Evolutionary conservation across 2,329 filamentous ascomycete species (phyloP).

Genomic region (Coniochaeta prunicola): DNA sequence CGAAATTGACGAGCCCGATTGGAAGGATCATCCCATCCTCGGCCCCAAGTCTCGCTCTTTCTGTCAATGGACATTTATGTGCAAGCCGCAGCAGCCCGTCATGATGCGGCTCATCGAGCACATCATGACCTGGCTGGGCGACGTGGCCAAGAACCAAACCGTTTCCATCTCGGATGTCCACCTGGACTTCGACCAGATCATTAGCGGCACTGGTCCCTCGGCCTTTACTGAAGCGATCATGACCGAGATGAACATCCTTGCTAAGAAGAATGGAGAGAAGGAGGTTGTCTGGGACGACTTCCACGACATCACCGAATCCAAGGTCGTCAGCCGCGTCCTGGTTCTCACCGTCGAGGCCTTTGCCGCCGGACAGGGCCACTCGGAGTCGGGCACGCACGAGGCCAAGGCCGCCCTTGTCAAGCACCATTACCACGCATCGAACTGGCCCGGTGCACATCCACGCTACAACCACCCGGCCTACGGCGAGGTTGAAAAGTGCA

Average conservation of each 20-base stretch:
- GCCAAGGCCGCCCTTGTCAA: slow-evolving; percentile 60
- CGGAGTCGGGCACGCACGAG: slow-evolving; percentile 63
- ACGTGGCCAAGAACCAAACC: slow-evolving; percentile 50
- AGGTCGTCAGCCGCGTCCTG: slow-evolving; percentile 55
- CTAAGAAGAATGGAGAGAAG: slow-evolving; percentile 25
- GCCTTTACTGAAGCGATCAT: slow-evolving; percentile 62
- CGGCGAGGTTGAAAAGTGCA: slow-evolving; percentile 64
- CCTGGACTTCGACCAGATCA: slow-evolving; percentile 65
- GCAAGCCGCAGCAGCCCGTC: slow-evolving; percentile 58
- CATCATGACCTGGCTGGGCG: slow-evolving; percentile 59
- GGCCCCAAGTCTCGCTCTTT: slow-evolving; percentile 63
- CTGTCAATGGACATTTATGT: slow-evolving; percentile 71
- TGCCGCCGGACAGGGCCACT: slow-evolving; percentile 66
- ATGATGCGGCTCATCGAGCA: slow-evolving; percentile 63
- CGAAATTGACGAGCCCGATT: slow-evolving; percentile 64
- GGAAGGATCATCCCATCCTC: slow-evolving; percentile 55
- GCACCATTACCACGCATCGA: slow-evolving; percentile 69
- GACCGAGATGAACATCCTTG: slow-evolving; percentile 50
- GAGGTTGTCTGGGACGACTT: slow-evolving; percentile 55
- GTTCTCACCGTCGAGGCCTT: slow-evolving; percentile 67
- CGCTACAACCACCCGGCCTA: slow-evolving; percentile 62
- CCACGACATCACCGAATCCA: slow-evolving; percentile 59
- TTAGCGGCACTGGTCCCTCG: slow-evolving; percentile 64
- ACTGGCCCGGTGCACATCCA: slow-evolving; percentile 61
- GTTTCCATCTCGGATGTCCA: slow-evolving; percentile 53